Evolutionary conservation across 1,139 yeast genomes (phyloP), one percentile per base, ranked within the genome.

Genomic region (Geotrichum reessii): DNA sequence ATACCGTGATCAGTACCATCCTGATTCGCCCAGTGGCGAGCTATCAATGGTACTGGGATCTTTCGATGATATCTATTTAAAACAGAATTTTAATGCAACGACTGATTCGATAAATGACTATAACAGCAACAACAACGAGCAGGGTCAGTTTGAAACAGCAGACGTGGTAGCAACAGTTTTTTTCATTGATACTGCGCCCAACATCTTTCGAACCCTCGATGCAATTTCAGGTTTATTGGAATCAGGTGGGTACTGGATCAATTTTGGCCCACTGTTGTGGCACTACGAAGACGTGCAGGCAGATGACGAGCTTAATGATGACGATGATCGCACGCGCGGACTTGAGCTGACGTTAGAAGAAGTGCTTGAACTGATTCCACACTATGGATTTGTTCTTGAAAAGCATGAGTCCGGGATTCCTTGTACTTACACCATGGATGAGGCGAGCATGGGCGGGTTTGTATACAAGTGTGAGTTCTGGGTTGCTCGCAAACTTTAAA

Each of bases 201-300:
- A 90, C 67, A 76, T 90, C 21, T 77, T 89, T 50, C 88, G 86
- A 56, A 89, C 90, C 62, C 63, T 91, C 50, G 79, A 77, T 58
- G 75, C 89, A 0, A 81, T 91, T 0, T 69, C 76, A 21, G 76
- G 83, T 62, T 75, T 82, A 22, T 69, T 89, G 58, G 75, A 75
- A 52, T 69, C 75, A 0, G 81, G 80, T 6, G 95, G 95, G 0
- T 64, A 74, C 14, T 90, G 97, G 96, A 76, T 89, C 58, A 91
- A 91, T 70, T 82, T 86, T 66, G 97, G 97, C 0, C 97, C 97
- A 0, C 73, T 90, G 28, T 72, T 87, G 56, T 90, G 96, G 95
- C 97, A 91, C 71, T 86, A 81, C 68, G 96, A 88, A 66, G 82
- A 55, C 37, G 42, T 50, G 9, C 44, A 21, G 1, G 53, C 22